These are phyloP conservation scores for Lophium mytilinum DNA, from an alignment of 495 filamentous ascomycete species.

Conservation along the genomic window DNA sequence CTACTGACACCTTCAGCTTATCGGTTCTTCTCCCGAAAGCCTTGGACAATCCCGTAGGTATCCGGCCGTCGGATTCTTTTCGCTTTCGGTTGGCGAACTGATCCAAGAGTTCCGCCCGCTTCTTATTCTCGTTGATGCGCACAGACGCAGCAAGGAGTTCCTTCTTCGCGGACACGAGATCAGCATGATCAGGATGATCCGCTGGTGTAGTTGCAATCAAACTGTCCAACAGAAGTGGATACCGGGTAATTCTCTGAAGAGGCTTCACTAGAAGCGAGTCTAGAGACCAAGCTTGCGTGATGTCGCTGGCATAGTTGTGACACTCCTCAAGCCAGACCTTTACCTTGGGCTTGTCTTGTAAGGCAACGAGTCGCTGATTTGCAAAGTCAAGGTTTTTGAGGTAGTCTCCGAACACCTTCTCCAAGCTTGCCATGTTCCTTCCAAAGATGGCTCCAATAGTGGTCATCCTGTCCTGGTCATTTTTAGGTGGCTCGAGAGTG, in stretches of 20 bases:
- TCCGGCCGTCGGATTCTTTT: slow-evolving; percentile 80
- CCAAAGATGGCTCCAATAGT: slow-evolving; percentile 69
- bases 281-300: slow-evolving; percentile 88
- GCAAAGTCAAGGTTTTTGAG: slow-evolving; percentile 69
- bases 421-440: slow-evolving; percentile 65
- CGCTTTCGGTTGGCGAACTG: slow-evolving; percentile 79
- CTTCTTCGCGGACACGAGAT: slow-evolving; percentile 54
- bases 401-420: slow-evolving; percentile 75
- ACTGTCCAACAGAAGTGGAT: slow-evolving; percentile 72
- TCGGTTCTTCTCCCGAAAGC: slow-evolving; percentile 80
- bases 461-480: slow-evolving; percentile 53
- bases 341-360: slow-evolving; percentile 59
- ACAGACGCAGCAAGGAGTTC: slow-evolving; percentile 63
- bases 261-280: slow-evolving; percentile 94
- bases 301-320: slow-evolving; percentile 72
- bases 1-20: slow-evolving; percentile 62
- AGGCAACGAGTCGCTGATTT: slow-evolving; percentile 62
- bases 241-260: slow-evolving; percentile 84
- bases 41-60: slow-evolving; percentile 60
- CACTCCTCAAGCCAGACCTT: slow-evolving; percentile 90
- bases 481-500: slow-evolving; percentile 5
- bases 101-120: slow-evolving; percentile 79
- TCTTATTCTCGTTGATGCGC: slow-evolving; percentile 88
- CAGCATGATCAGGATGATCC: slow-evolving; percentile 71
- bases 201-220: slow-evolving; percentile 69